Base-by-base conservation (phyloP, 345 rosid genomes). In the Litchi chinensis region DNA sequence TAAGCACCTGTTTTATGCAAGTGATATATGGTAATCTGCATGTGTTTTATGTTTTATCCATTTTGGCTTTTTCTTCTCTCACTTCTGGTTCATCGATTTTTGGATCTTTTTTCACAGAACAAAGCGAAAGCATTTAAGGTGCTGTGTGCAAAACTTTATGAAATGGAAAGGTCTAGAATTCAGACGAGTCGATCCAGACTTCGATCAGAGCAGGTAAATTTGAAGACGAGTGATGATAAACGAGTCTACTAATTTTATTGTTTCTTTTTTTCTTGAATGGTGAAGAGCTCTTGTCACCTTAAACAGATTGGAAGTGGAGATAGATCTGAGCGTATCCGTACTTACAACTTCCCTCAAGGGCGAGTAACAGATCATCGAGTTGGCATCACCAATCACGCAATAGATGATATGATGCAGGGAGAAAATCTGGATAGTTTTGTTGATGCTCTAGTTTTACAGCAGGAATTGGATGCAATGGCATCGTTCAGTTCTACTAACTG, bases 281-380 rank as follows among this genome's bases (percentile, higher is more conserved):
- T 64, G 59, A 62, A 59, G 32, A 70, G 65, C 60, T 65, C 65
- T 48, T 75, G 50, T 81, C 37, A 15, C 74, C 69, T 74, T 75
- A 24, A 85, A 85, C 90, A 96, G 98, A 93, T 94, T 70, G 98
- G 98, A 7, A 94, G 93, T 26, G 97, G 98, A 72, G 98, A 96
- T 78, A 86, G 98, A 83, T 96, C 97, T 0, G 99, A 93, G 82
- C 88, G 98, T 0, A 94, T 96, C 63, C 91, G 95, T 56, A 96
- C 98, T 64, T 93, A 94, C 89, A 94, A 96, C 77, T 93, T 96
- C 79, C 97, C 99, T 71, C 98, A 94, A 82, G 98, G 98, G 70
- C 90, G 95, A 10, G 95, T 92, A 5, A 93, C 98, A 0, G 98
- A 94, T 84, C 98, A 96, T 77, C 94, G 98, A 21, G 90, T 93